Evolutionary conservation across 768 basidiomycete species (phyloP), one percentile per base, ranked within the genome.

Genomic region (Pholiota conissans): DNA sequence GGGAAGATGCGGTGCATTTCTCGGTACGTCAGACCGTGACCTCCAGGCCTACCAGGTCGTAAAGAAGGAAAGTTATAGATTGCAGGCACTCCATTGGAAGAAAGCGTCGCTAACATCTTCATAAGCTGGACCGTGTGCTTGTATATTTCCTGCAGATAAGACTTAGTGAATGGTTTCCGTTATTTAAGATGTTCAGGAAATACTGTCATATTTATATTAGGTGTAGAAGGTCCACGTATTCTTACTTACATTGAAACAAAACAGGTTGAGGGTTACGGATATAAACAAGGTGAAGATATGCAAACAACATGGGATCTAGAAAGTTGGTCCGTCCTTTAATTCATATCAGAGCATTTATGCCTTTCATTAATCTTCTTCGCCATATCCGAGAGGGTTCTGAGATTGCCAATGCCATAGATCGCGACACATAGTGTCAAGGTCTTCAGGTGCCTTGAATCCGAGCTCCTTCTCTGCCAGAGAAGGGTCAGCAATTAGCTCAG

Each of bases 321-420:
- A 55, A 45, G 50, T 37, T 28, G 46, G 56, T 57, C 56, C 40
- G 34, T 35, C 42, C 32, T 34, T 56, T 48, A 48, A 50, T 54
- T 42, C 48, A 55, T 52, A 60, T 55, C 57, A 54, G 16, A 48
- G 13, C 27, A 35, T 32, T n/a, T 49, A 52, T 32, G 37, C 7
- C 16, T 32, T 29, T 27, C 55, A 20, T 18, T 35, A 13, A 30
- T 56, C n/a, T 18, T 55, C 61, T 50, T 73, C 73, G 24, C 67
- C 79, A 61, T 91, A 97, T 2, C 95, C 95, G 28, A 83, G 69
- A 6, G 91, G 92, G 66, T 97, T 92, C 71, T 86, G 91, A n/a
- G 85, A 86, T 77, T 98, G 96, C 93, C 95, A 99, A 76, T 95
- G 95, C 97, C 97, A 98, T 65, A 97, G 78, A 73, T 99, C 97